These are phyloP conservation scores for Penicillium hesseltinei DNA, from an alignment of 2,329 filamentous ascomycete genomes.

Conservation along the genomic window DNA sequence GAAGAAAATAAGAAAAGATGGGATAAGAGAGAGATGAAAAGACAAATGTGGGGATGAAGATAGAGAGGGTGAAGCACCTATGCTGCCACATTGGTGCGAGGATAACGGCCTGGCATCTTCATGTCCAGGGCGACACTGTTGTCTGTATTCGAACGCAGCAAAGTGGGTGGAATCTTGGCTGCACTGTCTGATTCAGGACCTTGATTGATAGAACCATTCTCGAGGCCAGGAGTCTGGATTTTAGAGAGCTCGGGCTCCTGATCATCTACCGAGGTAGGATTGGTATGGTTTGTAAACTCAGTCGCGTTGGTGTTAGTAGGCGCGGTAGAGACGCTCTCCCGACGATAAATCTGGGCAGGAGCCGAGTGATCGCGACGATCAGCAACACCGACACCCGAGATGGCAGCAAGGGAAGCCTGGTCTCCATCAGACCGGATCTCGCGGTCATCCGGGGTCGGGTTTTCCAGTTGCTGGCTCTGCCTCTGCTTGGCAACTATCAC, in stretches of 20 bases:
- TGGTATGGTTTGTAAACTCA: conserved; percentile 34
- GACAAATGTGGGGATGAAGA: conserved; percentile 4
- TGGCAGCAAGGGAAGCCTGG: conserved; percentile 15
- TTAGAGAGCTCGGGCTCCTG: conserved; percentile 15
- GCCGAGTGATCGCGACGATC: conserved; percentile 22
- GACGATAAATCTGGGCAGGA: conserved; percentile 22
- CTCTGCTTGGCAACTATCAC: conserved; percentile 30
- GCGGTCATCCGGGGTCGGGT: conserved; percentile 13
- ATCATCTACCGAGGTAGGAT: conserved; percentile 35
- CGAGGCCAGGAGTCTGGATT: conserved; percentile 9
- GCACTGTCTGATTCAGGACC: neutral
- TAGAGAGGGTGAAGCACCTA: conserved; percentile 10
- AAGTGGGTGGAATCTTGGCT: conserved; percentile 6
- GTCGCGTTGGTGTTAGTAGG: conserved; percentile 36
- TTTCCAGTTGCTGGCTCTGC: conserved; percentile 15
- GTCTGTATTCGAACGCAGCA: conserved; percentile 22
- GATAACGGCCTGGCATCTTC: conserved; percentile 38
- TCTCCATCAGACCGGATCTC: conserved; percentile 21
- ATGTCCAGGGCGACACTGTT: conserved; percentile 35
- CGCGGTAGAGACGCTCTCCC: conserved; percentile 35
- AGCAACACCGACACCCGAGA: conserved; percentile 18
- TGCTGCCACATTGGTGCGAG: conserved; percentile 31
- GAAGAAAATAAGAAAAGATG: conserved; percentile 8
- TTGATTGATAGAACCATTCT: conserved; percentile 11
- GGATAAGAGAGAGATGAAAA: conserved; percentile 3